Base-by-base conservation (phyloP, 2,329 filamentous ascomycete genomes). In the Daldinia eschscholtzii region DNA sequence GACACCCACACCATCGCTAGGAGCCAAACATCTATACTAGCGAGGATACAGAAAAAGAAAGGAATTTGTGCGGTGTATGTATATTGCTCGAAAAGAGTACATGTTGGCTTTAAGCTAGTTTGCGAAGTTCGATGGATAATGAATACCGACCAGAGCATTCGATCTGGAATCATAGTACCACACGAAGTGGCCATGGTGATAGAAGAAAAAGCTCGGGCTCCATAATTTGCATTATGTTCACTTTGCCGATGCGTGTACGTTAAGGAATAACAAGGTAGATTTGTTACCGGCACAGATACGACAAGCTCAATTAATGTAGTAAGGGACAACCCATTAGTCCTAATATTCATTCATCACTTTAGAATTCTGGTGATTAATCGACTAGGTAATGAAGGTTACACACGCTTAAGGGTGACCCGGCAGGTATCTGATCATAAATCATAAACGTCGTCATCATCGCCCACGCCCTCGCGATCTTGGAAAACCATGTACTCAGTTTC, bases 401-500 rank as follows among this genome's bases (percentile, higher is more conserved):
- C n/a, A 42, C 39, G 20, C 20, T 23, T 23, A 23, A 23, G 20
- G 20, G 20, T 23, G n/a, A 23, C 20, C 20, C 1, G 20, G 2
- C 20, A 23, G 20, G 20, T 23, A 23, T 33, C 75, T 76, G 82
- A 58, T 87, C 82, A 70, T 86, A 86, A 56, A 58, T 87, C 82
- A 70, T 86, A 86, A 56, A 83, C 79, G 61, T 88, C 85, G 41
- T 88, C 86, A 62, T 76, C 89, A 35, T 87, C 87, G 66, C 81
- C 83, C 30, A 82, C 82, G 13, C 84, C 86, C 76, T 94, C 90
- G 26, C 93, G 86, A 67, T 96, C 92, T 56, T 91, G 87, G 78
- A 97, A 97, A 20, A 86, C 83, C 87, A 98, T 90, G 75, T 96
- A 98, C 50, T 86, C 80, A 18, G 82, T 81, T 18, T 83, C 82